Base-by-base conservation (phyloP, 2,329 filamentous ascomycete genomes). In the Botrytis porri region DNA sequence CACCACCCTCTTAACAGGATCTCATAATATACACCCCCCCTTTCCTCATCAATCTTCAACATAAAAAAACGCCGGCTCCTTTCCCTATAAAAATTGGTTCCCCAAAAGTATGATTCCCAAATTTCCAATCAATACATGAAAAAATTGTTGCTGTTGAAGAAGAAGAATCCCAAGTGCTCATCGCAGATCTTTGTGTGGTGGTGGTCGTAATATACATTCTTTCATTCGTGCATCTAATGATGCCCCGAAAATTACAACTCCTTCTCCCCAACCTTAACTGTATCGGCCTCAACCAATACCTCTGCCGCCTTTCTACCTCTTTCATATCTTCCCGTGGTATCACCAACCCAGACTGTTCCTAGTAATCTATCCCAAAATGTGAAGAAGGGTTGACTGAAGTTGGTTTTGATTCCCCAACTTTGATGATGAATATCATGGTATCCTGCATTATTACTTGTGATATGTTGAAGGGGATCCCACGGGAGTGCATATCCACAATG, bases 351-450 rank as follows among this genome's bases (percentile, higher is more conserved):
- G 57, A 80, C 74, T 16, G 96, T 99, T 69, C 91, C 90, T 35
- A 97, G 85, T 41, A 94, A 80, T 64, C 88, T 86, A 81, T 99
- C 96, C 94, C 96, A 98, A 84, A 98, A 94, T 65, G 93, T 98
- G 84, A 98, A 98, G 84, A 95, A 97, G 4, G 93, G 93, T 83
- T 97, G 93, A 8, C 91, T 92, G 82, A 94, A 97, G 84, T 97
- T 97, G 76, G 92, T 93, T 88, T 98, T 99, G 87, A 99, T 97
- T 73, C 96, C 96, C 95, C 95, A 98, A 83, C 93, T 97, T 84
- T 99, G 96, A 84, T 99, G 96, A 83, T 99, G 96, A 74, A 99
- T 95, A 80, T 99, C 96, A 81, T 99, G 96, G 83, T 98, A 99
- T 51, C 91, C 92, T 39, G 96, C 95, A 78, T 98, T 98, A 86